phyloP scores from a whole-genome alignment of 2,329 filamentous ascomycete species.

The Erysiphe pulchra region DNA sequence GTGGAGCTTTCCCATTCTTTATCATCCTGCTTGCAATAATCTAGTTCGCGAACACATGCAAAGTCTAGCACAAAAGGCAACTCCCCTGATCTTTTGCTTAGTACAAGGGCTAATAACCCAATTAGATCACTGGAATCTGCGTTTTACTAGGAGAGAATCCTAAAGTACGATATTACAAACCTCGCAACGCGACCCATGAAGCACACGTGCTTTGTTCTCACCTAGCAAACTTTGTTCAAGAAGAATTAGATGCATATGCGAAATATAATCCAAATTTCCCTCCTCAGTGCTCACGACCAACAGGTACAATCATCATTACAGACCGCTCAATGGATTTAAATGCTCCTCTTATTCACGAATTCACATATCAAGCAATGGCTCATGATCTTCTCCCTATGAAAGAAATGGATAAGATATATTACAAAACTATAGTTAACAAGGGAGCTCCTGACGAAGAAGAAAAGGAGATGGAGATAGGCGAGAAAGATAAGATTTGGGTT shows the following conservation, averaged over 20 bases:
- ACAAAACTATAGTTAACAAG: slow-evolving; percentile 55
- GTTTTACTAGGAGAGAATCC: slow-evolving; percentile 86
- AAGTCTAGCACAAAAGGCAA: slow-evolving; percentile 64
- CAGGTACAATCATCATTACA: slow-evolving; percentile 62
- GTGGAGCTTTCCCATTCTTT: slow-evolving; percentile 83
- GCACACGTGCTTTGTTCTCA: slow-evolving; percentile 70
- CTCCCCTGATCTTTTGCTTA: slow-evolving; percentile 1
- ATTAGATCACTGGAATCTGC: slow-evolving; percentile 64
- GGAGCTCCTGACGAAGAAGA: slow-evolving; percentile 43
- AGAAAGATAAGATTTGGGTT: slow-evolving; percentile 86
- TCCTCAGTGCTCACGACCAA: slow-evolving; percentile 49
- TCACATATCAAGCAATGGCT: slow-evolving; percentile 96
- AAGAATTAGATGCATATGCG: slow-evolving; percentile 73
- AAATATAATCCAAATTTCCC: slow-evolving; percentile 69
- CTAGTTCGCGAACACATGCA: slow-evolving; percentile 67
- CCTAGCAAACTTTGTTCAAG: slow-evolving; percentile 72
- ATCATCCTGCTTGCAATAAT: slow-evolving; percentile 70
- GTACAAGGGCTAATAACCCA: slow-evolving; percentile 5
- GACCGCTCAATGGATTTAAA: slow-evolving; percentile 84
- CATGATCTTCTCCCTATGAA: slow-evolving; percentile 76
- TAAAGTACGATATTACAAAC: slow-evolving; percentile 72
- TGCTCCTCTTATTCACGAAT: slow-evolving; percentile 76
- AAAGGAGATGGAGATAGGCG: slow-evolving; percentile 75
- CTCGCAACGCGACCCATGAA: slow-evolving; percentile 51
- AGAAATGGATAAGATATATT: slow-evolving; percentile 72